Percentiles rank a stretch among this genome's conserved stretches.
phyloP scores from a whole-genome alignment of 2,329 filamentous ascomycete genomes.

The Monilinia aucupariae region DNA sequence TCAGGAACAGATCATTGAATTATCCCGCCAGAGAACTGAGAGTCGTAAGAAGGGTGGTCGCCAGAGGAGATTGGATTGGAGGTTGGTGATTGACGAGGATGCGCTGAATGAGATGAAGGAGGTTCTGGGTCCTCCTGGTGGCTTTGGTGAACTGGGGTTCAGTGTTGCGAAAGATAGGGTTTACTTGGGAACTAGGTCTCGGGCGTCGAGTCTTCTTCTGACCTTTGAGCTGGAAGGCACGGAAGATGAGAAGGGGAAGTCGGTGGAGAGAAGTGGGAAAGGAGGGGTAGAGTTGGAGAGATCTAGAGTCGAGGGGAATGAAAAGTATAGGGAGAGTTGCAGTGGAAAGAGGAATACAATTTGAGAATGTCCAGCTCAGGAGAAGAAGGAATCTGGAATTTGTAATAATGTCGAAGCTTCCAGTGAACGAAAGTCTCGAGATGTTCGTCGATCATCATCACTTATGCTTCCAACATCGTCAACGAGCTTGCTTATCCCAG shows the following conservation, averaged over 20 bases:
- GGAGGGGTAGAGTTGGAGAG: not conserved
- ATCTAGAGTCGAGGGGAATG: not conserved
- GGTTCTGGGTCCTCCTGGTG: conserved; percentile 21
- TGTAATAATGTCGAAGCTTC: not conserved
- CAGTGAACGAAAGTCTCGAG: not conserved
- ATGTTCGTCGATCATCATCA: no score
- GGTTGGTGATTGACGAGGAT: conserved; percentile 17
- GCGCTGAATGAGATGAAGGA: conserved; percentile 24
- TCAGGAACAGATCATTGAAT: conserved; percentile 6
- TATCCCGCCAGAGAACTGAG: not conserved
- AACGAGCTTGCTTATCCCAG: no score
- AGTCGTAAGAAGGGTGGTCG: not conserved
- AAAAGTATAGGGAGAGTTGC: not conserved
- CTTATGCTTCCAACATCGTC: no score
- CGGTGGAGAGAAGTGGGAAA: no score
- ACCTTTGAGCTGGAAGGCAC: conserved; percentile 4
- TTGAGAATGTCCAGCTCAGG: not conserved
- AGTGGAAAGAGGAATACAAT: not conserved
- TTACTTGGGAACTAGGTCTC: conserved; percentile 20
- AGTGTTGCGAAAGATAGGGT: conserved; percentile 18
- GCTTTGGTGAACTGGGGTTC: conserved; percentile 23
- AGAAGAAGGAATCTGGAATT: not conserved
- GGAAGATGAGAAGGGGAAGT: not conserved
- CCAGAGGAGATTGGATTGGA: conserved; percentile 20
- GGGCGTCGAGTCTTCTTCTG: conserved; percentile 18